These are phyloP conservation scores for Echeveria elegans DNA, from an alignment of 164 flowering plant species.

Conservation along the genomic window DNA sequence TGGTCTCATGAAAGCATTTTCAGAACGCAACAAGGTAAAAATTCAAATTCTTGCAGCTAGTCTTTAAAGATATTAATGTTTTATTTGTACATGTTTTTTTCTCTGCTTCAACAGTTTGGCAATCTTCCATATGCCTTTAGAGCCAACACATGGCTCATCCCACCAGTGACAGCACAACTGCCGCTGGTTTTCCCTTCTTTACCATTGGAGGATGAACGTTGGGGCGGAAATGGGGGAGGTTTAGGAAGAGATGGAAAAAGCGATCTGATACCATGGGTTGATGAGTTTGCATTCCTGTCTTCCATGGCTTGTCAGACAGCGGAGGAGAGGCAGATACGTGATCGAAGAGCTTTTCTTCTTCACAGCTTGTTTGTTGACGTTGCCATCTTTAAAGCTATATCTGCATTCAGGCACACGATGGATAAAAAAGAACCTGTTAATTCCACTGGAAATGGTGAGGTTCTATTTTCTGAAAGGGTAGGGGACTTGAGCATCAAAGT, in stretches of 20 bases:
- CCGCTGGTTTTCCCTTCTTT: conserved; percentile 62
- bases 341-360: conserved; percentile 78
- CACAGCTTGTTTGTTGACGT: conserved; percentile 91
- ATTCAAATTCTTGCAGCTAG: neutral
- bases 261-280: conserved; percentile 61
- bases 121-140: conserved; percentile 94
- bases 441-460: conserved; percentile 16
- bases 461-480: conserved; percentile 44
- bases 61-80: neutral
- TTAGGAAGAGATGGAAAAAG: conserved; percentile 70
- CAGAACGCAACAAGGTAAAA: conserved; percentile 83
- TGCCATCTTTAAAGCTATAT: conserved; percentile 71
- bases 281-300: conserved; percentile 65
- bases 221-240: conserved; percentile 97
- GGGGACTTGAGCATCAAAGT: conserved; percentile 65
- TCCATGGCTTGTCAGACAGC: conserved; percentile 89
- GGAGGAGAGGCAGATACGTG: conserved; percentile 87
- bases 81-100: neutral
- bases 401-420: conserved; percentile 34
- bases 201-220: conserved; percentile 80
- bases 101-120: conserved; percentile 88
- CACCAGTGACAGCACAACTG: conserved; percentile 68
- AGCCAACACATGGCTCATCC: conserved; percentile 89
- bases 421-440: conserved; percentile 23
- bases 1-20: conserved; percentile 83